A percentile compares a stretch with the other conserved stretches of the same genome.
phyloP scores from a whole-genome alignment of 495 filamentous ascomycete genomes.

The Lasiosphaeriaceae sp. region DNA sequence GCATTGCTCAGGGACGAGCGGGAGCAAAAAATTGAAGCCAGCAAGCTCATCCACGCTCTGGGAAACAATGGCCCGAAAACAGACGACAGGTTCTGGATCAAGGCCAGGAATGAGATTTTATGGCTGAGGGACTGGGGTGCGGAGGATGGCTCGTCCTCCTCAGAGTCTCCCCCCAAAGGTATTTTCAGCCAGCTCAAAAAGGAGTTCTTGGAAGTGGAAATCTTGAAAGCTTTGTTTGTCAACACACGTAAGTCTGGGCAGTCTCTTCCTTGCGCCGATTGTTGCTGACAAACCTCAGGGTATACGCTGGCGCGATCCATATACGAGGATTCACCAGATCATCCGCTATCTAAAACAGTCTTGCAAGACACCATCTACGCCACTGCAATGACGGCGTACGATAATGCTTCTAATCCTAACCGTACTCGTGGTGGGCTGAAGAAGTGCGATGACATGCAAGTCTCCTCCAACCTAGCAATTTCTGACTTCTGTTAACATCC shows the following conservation, averaged over 20 bases:
- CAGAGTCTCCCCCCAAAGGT: slow-evolving; percentile 44
- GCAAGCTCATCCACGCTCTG: slow-evolving; percentile 55
- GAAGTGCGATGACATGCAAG: slow-evolving; percentile 78
- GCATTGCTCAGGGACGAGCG: slow-evolving; percentile 54
- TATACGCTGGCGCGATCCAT: slow-evolving; percentile 65
- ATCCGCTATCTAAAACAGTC: slow-evolving; percentile 46
- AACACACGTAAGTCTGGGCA: slow-evolving; percentile 53
- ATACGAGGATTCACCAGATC: slow-evolving; percentile 55
- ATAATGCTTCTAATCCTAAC: slow-evolving; percentile 89
- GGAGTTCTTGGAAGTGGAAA: slow-evolving; percentile 65
- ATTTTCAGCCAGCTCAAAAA: slow-evolving; percentile 66
- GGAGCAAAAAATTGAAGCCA: slow-evolving; percentile 63
- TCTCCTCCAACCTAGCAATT: neutral
- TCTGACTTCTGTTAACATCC: slow-evolving; percentile 7
- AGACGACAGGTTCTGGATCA: slow-evolving; percentile 66
- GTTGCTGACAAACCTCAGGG: slow-evolving; percentile 43
- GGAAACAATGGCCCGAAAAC: slow-evolving; percentile 48
- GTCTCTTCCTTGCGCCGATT: neutral
- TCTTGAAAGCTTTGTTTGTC: slow-evolving; percentile 69
- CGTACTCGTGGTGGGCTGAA: slow-evolving; percentile 77
- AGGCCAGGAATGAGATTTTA: slow-evolving; percentile 61
- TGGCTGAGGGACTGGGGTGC: slow-evolving; percentile 82
- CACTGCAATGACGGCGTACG: slow-evolving; percentile 69
- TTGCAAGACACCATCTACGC: slow-evolving; percentile 65
- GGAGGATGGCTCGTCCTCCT: slow-evolving; percentile 33